A percentile compares a stretch with the other conserved stretches of the same genome.
Evolutionary conservation across 345 rosid species (phyloP).

Genomic region (Melastoma malabathricum): DNA sequence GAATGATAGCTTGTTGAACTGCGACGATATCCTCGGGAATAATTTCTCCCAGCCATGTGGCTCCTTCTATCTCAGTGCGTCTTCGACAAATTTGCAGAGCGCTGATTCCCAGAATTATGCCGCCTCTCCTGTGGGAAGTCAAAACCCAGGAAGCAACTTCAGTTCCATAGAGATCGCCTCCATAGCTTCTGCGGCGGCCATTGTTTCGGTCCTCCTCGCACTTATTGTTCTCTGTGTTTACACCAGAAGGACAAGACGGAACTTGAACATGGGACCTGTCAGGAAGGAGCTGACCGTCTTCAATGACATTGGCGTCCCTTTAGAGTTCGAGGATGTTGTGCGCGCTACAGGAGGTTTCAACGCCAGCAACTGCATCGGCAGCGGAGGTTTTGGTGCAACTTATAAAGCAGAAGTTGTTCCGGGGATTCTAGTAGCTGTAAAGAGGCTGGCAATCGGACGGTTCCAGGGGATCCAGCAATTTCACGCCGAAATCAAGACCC

Average conservation of each 20-base stretch:
- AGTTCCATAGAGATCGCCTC: constrained; percentile 45
- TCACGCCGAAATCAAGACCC: constrained; percentile 39
- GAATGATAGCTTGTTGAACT: constrained; percentile 24
- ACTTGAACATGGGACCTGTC: constrained; percentile 17
- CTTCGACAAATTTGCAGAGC: constrained; percentile 13
- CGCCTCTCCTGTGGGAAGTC: constrained; percentile 10
- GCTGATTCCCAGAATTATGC: constrained; percentile 9
- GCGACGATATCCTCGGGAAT: constrained; percentile 42
- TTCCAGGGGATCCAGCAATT: constrained; percentile 44
- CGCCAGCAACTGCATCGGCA: constrained; percentile 44
- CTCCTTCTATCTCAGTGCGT: constrained; percentile 16
- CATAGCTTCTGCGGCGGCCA: constrained; percentile 40
- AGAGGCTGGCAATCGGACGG: constrained; percentile 41
- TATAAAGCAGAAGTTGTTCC: constrained; percentile 44
- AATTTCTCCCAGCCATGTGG: constrained; percentile 37
- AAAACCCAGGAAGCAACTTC: constrained; percentile 10
- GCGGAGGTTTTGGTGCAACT: constrained; percentile 53
- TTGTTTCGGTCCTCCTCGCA: constrained; percentile 40
- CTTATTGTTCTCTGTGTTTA: constrained; percentile 30
- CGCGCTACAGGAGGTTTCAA: constrained; percentile 39
- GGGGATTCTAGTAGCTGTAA: constrained; percentile 33
- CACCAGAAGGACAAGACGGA: constrained; percentile 24
- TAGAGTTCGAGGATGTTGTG: constrained; percentile 37
- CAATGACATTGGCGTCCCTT: constrained; percentile 31
- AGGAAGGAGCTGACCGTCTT: constrained; percentile 34